phyloP scores from a whole-genome alignment of 441 rosid species.

The Populus hybrid region DNA sequence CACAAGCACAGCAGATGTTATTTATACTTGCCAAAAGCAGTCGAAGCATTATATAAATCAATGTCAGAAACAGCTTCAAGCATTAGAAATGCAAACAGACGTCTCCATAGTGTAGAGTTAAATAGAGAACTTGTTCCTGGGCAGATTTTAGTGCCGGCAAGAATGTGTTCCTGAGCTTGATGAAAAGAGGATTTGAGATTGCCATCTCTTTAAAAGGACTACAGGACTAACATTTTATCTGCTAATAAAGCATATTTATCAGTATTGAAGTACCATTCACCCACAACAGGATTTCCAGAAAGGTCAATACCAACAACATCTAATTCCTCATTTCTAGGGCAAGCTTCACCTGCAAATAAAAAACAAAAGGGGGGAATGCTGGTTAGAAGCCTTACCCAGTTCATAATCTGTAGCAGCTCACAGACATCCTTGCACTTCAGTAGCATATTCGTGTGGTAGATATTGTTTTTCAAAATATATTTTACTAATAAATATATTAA shows the following conservation, averaged over 20 bases:
- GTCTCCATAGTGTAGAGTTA: conserved; percentile 98
- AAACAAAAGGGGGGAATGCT: not conserved
- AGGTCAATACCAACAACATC: conserved; percentile 97
- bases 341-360: conserved; percentile 61
- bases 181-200: conserved; percentile 18
- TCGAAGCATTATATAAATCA: conserved; percentile 64
- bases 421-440: too few relatives aligned
- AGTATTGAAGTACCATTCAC: conserved; percentile 59
- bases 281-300: conserved; percentile 85
- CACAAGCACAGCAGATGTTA: conserved; percentile 6
- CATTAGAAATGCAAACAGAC: conserved; percentile 38
- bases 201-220: not conserved
- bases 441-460: too few relatives aligned
- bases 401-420: not conserved
- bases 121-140: conserved; percentile 63
- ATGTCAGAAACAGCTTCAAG: not conserved
- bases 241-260: conserved; percentile 4
- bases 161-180: conserved; percentile 60
- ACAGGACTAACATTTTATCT: not conserved
- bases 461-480: too few relatives aligned
- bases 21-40: conserved; percentile 57
- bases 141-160: conserved; percentile 74
- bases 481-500: too few relatives aligned
- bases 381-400: conserved; percentile 8
- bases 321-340: conserved; percentile 75